A percentile compares a stretch with the other conserved stretches of the same genome.
phyloP scores from a whole-genome alignment of 345 rosid species.

The Linum trigynum region DNA sequence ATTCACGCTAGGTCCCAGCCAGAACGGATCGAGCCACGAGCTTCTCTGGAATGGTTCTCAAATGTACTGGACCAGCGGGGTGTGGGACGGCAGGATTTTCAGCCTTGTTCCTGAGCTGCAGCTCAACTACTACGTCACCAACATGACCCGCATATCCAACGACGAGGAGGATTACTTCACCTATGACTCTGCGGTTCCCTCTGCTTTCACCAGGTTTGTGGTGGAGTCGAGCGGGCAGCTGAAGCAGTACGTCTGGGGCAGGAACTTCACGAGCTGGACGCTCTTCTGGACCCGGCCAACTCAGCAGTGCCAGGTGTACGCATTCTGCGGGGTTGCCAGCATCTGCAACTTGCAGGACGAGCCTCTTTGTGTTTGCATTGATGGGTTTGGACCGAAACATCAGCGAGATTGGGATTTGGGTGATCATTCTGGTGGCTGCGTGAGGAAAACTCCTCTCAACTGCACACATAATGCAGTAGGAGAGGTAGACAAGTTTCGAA shows the following conservation, averaged over 20 bases:
- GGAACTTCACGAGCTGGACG: slow-evolving; percentile 35
- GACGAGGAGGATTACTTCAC: slow-evolving; percentile 45
- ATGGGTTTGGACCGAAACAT: slow-evolving; percentile 35
- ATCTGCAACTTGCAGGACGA: slow-evolving; percentile 20
- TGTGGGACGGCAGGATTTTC: slow-evolving; percentile 50
- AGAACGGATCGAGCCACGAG: slow-evolving; percentile 32
- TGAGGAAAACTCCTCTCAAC: slow-evolving; percentile 24
- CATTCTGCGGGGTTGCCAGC: slow-evolving; percentile 39
- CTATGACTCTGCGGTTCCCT: slow-evolving; percentile 29
- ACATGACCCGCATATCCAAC: slow-evolving; percentile 48
- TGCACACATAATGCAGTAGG: slow-evolving; percentile 28
- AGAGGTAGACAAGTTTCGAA: slow-evolving; percentile 17
- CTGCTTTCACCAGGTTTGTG: slow-evolving; percentile 43
- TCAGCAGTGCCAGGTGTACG: slow-evolving; percentile 33
- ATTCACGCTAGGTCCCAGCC: slow-evolving; percentile 35
- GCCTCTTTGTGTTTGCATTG: slow-evolving; percentile 37
- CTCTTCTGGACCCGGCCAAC: slow-evolving; percentile 50
- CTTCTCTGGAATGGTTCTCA: slow-evolving; percentile 31
- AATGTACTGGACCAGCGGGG: slow-evolving; percentile 48
- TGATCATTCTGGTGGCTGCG: slow-evolving; percentile 44
- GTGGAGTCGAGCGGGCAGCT: slow-evolving; percentile 32
- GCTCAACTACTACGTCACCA: slow-evolving; percentile 45
- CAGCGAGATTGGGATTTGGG: slow-evolving; percentile 35
- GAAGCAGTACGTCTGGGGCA: slow-evolving; percentile 41
- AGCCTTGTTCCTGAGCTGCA: slow-evolving; percentile 43